Evolutionary conservation across 768 basidiomycete genomes (phyloP).

Genomic region (Leucosporidium yakuticum): DNA sequence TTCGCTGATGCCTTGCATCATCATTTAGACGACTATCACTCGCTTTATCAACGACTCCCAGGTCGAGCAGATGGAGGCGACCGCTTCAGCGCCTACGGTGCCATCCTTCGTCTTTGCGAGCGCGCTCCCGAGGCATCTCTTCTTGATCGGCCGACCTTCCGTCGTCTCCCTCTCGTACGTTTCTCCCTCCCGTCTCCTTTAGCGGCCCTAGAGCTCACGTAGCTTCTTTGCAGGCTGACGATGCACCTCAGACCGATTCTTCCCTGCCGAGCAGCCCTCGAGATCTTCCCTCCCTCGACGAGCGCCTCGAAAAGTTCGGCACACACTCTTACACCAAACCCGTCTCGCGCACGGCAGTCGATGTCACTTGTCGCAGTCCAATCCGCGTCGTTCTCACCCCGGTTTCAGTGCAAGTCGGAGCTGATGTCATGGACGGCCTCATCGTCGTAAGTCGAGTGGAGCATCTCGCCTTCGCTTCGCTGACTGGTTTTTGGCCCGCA

Average conservation of each 20-base stretch:
- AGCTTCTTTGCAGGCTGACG: not conserved
- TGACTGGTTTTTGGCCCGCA: not conserved
- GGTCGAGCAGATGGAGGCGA: slow-evolving; percentile 2
- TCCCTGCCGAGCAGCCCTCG: not conserved
- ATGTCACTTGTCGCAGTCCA: slow-evolving; percentile 1
- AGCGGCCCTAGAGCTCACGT: not conserved
- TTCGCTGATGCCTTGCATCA: not conserved
- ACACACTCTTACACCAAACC: not conserved
- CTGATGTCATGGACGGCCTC: slow-evolving; percentile 15
- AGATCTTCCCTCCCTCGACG: not conserved
- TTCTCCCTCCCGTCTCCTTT: too few relatives aligned
- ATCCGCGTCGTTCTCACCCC: slow-evolving; percentile 21
- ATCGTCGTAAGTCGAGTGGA: not conserved
- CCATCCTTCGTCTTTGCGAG: slow-evolving; percentile 11
- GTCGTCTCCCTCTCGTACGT: not conserved
- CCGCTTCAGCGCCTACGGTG: slow-evolving; percentile 22
- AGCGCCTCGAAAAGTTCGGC: not conserved
- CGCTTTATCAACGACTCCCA: not conserved
- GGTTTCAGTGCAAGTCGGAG: slow-evolving; percentile 13
- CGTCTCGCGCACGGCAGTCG: not conserved
- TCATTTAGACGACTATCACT: slow-evolving; percentile 2
- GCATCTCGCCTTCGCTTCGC: too few relatives aligned
- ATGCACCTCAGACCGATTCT: too few relatives aligned
- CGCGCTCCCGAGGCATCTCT: slow-evolving; percentile 15
- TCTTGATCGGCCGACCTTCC: slow-evolving; percentile 13